Percentiles rank a stretch among this genome's conserved stretches.
Conservation (phyloP, 2,329 filamentous ascomycete genomes). For the Colletotrichum liaoningense region DNA sequence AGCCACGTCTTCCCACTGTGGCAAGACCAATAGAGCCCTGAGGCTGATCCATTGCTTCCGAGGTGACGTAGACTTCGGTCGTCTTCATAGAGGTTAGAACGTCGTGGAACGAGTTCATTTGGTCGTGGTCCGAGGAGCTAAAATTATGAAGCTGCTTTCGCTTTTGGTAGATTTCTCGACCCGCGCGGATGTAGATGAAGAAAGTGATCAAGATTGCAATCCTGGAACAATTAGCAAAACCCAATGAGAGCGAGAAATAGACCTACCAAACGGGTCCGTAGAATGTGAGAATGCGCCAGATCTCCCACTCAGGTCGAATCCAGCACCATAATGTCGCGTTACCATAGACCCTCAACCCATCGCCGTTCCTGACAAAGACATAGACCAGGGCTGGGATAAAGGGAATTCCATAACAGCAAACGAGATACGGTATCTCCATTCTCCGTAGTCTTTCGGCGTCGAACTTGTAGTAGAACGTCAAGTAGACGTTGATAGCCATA, state of each 20-base stretch:
- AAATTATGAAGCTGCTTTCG: conserved; percentile 71
- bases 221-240: conserved; percentile 52
- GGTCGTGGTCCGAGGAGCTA: conserved; percentile 57
- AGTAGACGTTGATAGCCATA: conserved; percentile 87
- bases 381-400: conserved; percentile 76
- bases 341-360: conserved; percentile 73
- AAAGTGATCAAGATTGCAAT: conserved; percentile 70
- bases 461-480: conserved; percentile 83
- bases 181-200: conserved; percentile 75
- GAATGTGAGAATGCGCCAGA: conserved; percentile 79
- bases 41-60: conserved; percentile 53
- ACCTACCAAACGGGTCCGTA: conserved; percentile 78
- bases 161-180: conserved; percentile 74
- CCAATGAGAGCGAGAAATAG: not conserved
- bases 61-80: conserved; percentile 74
- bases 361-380: conserved; percentile 69
- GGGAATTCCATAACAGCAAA: conserved; percentile 79
- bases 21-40: conserved; percentile 46
- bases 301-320: conserved; percentile 75
- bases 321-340: conserved; percentile 86
- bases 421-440: conserved; percentile 78
- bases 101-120: conserved; percentile 52
- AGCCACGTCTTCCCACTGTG: conserved; percentile 43
- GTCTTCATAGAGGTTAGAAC: conserved; percentile 64
- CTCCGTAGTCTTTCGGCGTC: conserved; percentile 71